Base-by-base conservation (phyloP, 1,139 yeast species). In the Meyerozyma sp. region DNA sequence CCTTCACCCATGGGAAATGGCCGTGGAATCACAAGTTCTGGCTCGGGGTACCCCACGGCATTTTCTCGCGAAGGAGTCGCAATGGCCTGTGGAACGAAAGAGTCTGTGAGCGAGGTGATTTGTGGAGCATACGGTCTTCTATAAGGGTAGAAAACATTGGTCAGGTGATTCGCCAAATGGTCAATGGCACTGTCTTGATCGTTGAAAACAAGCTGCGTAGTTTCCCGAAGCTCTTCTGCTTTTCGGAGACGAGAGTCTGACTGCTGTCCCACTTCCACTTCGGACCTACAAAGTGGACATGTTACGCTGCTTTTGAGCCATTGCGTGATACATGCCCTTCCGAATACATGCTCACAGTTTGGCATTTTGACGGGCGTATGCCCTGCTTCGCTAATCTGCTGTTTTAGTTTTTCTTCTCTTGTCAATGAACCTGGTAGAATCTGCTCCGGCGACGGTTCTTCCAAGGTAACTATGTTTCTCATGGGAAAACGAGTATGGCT, bases 281-380 rank as follows among this genome's bases (percentile, higher is more conserved):
- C 75, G 48, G 66, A 63, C n/a, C 77, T 58, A 46, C 77, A 72
- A 40, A 72, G 57, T 8, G 77, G 77, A 53, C 77, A 72, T 49
- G 71, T 68, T 5, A 67, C 73, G 49, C 69, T 65, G 36, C 57
- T 55, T 47, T 64, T 63, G 32, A 72, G 55, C 77, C 77, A 72
- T 46, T 70, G 76, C 4, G 69, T 57, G 25, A 72, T 68, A 51
- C 77, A 72, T 8, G 67, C 54, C 46, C 63, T 62, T 8, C 77
- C 77, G 49, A 72, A 72, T 0, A 70, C 52, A 50, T 72, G 77
- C 11, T 62, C 59, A 50, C 77, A 72, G 40, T 58, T 59, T 2
- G 77, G 76, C 70, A 72, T 70, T 40, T 62, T 59, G n/a, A 70
- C 77, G 0, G 76, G 70, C 1, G 59, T 51, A 49, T 72, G 77